Conservation (phyloP, 768 basidiomycete species). For the Leccinum subgranulosum region DNA sequence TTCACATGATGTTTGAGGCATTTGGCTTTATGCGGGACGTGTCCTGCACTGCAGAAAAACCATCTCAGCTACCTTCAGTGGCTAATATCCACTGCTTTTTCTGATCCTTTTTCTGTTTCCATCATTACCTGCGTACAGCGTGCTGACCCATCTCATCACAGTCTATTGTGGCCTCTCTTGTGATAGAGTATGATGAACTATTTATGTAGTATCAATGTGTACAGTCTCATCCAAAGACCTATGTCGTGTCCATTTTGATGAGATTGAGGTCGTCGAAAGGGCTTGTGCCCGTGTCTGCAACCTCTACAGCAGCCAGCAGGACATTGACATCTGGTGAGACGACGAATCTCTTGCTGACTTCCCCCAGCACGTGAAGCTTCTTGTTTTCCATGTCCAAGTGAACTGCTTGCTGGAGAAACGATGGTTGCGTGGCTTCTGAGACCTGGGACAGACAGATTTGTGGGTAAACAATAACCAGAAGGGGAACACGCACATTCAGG, state of each 20-base stretch:
- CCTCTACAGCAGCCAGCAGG: conserved; percentile 64
- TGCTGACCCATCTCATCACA: conserved; percentile 29
- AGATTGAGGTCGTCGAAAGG: conserved; percentile 44
- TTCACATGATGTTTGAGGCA: conserved; percentile 83
- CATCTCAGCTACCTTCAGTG: conserved; percentile 92
- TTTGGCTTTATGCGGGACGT: conserved; percentile 79
- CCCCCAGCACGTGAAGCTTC: conserved; percentile 71
- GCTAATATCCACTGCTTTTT: conserved; percentile 43
- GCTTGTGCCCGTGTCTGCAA: conserved; percentile 38
- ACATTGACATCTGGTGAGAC: conserved; percentile 82
- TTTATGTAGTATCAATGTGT: not conserved
- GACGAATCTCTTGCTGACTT: conserved; percentile 80
- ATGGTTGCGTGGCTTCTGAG: conserved; percentile 75
- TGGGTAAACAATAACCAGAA: not conserved
- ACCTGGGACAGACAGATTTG: conserved; percentile 46
- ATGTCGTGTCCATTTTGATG: conserved; percentile 49
- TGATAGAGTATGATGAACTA: not conserved
- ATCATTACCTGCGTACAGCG: not conserved
- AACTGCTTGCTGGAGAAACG: conserved; percentile 87
- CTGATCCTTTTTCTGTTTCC: conserved; percentile 30
- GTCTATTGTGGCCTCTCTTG: not conserved
- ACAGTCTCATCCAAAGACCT: not conserved
- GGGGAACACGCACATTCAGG: conserved; percentile 57
- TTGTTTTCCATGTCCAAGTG: conserved; percentile 61
- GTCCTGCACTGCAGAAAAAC: conserved; percentile 75